Conservation (phyloP, 2,329 filamentous ascomycete genomes). For the Ophiostoma populinum region DNA sequence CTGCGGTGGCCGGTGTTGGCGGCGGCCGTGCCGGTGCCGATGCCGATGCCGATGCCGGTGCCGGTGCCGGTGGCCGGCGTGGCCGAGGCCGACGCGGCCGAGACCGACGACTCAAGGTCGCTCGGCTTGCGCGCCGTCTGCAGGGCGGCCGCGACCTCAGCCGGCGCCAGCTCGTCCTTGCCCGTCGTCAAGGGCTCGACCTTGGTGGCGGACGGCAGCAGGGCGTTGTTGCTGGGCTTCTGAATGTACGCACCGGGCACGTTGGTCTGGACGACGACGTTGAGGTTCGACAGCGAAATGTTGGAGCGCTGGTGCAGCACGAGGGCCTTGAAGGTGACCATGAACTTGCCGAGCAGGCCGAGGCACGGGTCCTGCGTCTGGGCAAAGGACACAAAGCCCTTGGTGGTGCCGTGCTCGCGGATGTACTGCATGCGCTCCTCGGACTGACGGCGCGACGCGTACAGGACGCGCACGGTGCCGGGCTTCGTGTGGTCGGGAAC, state of each 20-base stretch:
- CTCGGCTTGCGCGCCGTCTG: too few species aligned
- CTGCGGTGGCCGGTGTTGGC: slow-evolving; percentile 19
- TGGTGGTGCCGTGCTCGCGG: slow-evolving; percentile 37
- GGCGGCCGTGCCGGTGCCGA: slow-evolving; percentile 10
- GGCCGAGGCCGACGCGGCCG: neutral
- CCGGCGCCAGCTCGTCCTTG: too few species aligned
- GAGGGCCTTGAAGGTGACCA: slow-evolving; percentile 33
- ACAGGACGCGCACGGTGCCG: slow-evolving; percentile 33
- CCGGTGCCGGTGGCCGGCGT: too few species aligned
- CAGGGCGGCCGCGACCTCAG: too few species aligned
- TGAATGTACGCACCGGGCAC: slow-evolving; percentile 26
- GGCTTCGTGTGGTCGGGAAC: slow-evolving; percentile 16
- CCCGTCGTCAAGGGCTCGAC: neutral
- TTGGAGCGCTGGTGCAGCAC: neutral
- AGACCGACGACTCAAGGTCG: neutral
- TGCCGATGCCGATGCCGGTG: neutral
- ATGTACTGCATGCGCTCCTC: slow-evolving; percentile 45
- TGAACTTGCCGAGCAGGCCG: slow-evolving; percentile 53
- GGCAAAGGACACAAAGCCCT: slow-evolving; percentile 43
- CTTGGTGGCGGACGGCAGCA: neutral
- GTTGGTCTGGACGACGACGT: slow-evolving; percentile 48
- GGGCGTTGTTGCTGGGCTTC: neutral
- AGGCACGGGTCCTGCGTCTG: slow-evolving; percentile 59
- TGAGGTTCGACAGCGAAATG: slow-evolving; percentile 32
- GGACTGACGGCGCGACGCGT: slow-evolving; percentile 53